phyloP scores from a whole-genome alignment of 331 rosid species.

The Rhamnella rubrinervis region DNA sequence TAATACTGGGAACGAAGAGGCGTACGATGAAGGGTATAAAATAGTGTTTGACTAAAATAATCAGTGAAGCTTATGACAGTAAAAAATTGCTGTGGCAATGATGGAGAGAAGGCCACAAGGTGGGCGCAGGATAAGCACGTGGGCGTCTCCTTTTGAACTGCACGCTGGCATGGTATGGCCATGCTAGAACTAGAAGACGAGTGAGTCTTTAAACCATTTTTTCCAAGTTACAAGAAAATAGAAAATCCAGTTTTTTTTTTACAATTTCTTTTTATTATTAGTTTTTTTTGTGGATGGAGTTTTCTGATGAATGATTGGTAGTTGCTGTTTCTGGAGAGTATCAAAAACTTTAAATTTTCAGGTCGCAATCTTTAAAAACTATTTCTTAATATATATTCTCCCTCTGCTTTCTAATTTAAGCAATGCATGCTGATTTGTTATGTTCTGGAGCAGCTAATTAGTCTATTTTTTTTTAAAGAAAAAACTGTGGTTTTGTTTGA shows the following conservation, averaged over 20 bases:
- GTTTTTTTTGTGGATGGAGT: slow-evolving; percentile 8
- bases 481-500: slow-evolving; percentile 17
- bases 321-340: slow-evolving; percentile 33
- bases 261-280: not conserved
- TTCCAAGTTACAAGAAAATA: slow-evolving; percentile 20
- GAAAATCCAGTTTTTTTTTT: not conserved
- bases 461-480: slow-evolving; percentile 5
- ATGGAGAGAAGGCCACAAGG: slow-evolving; percentile 52
- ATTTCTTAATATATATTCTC: slow-evolving; percentile 16
- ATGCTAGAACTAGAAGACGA: slow-evolving; percentile 20
- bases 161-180: slow-evolving; percentile 64
- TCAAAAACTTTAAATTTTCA: slow-evolving; percentile 21
- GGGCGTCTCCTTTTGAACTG: slow-evolving; percentile 68
- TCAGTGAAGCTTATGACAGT: slow-evolving; percentile 13
- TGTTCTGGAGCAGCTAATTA: slow-evolving; percentile 22
- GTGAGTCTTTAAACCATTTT: slow-evolving; percentile 14
- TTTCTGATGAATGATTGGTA: slow-evolving; percentile 42
- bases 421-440: not conserved
- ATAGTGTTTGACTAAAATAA: slow-evolving; percentile 68
- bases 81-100: slow-evolving; percentile 48
- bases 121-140: slow-evolving; percentile 96
- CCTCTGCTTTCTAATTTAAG: slow-evolving; percentile 18
- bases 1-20: not conserved
- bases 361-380: slow-evolving; percentile 17
- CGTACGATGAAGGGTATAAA: slow-evolving; percentile 48